A percentile compares a stretch with the other conserved stretches of the same genome.
These are phyloP conservation scores for Tolypocladium capitatum DNA, from an alignment of 2,329 filamentous ascomycete genomes.

Conservation along the genomic window DNA sequence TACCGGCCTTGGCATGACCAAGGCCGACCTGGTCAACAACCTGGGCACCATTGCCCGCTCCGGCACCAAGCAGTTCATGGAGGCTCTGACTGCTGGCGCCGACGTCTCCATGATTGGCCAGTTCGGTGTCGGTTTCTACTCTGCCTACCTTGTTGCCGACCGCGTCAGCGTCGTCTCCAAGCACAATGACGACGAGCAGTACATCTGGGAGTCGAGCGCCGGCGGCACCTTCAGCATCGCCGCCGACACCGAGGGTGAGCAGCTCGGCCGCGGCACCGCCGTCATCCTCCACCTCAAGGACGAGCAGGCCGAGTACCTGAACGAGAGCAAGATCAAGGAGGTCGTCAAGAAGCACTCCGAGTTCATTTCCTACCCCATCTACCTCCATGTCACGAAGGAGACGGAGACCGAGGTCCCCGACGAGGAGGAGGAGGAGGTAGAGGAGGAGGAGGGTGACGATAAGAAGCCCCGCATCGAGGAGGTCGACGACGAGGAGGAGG, in stretches of 20 bases:
- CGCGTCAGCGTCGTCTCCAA: slow-evolving; percentile 91
- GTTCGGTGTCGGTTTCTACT: slow-evolving; percentile 99
- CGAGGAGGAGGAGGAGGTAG: slow-evolving; percentile 69
- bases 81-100: slow-evolving; percentile 93
- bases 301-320: slow-evolving; percentile 95
- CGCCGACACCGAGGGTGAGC: slow-evolving; percentile 81
- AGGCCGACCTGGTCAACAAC: slow-evolving; percentile 99
- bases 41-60: slow-evolving; percentile 98
- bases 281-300: slow-evolving; percentile 99
- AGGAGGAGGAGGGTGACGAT: slow-evolving; percentile 59
- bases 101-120: slow-evolving; percentile 99
- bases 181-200: slow-evolving; percentile 99
- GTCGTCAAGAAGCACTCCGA: slow-evolving; percentile 99
- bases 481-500: slow-evolving; percentile 74
- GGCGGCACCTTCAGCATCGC: slow-evolving; percentile 94
- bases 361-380: slow-evolving; percentile 99
- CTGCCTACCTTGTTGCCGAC: slow-evolving; percentile 97
- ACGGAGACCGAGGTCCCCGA: slow-evolving; percentile 97
- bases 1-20: slow-evolving; percentile 99
- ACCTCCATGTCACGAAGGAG: slow-evolving; percentile 99
- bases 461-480: slow-evolving; percentile 96
- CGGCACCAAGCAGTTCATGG: slow-evolving; percentile 99
- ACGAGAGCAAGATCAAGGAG: slow-evolving; percentile 99
- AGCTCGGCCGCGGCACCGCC: slow-evolving; percentile 87
- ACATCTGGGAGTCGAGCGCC: slow-evolving; percentile 96